Base-by-base conservation (phyloP, 768 basidiomycete genomes). In the Erythrobasidium yunnanense region DNA sequence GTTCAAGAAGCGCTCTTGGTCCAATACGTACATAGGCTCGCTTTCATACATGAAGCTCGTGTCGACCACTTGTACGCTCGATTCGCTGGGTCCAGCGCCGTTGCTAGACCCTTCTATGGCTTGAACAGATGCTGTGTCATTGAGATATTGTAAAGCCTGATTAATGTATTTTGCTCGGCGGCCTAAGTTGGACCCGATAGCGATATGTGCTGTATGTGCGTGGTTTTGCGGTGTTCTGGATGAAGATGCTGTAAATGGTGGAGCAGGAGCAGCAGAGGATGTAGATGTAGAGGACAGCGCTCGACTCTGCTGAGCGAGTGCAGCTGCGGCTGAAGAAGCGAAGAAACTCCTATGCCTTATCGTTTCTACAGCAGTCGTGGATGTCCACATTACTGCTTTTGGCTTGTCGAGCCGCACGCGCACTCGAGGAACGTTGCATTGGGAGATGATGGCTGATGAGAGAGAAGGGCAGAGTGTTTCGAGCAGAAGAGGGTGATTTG, bases 11-110 rank as follows among this genome's bases (percentile, higher is more conserved):
- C 80, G 78, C 13, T 85, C 87, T 74, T 99, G 95, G 65, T 95
- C 86, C 11, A 83, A 83, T 46, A 93, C 86, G 74, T 99, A 97
- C 95, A 99, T 97, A 0, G 95, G 89, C 11, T 85, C 80, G 20
- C 87, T 91, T 76, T 96, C 87, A 74, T 96, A 97, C 78, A 96
- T 74, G 76, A 90, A 88, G 73, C 89, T 90, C 0, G 89, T 91
- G 71, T 88, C 81, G 22, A 84, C 75, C 29, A 93, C 79, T 17
- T 72, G 82, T 82, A 13, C 75, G 68, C 57, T 23, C 18, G 29
- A 51, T 23, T 6, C 7, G 57, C n/a, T 11, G 4, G 60, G 25
- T 30, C 23, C 13, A 8, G 29, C 7, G 46, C 47, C n/a, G 46
- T 29, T 22, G 46, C 23, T 52, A 11, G 38, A 42, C 11, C 38